Base-by-base conservation (phyloP, 1,139 yeast species). In the Saccharomycopsis crataegensis region DNA sequence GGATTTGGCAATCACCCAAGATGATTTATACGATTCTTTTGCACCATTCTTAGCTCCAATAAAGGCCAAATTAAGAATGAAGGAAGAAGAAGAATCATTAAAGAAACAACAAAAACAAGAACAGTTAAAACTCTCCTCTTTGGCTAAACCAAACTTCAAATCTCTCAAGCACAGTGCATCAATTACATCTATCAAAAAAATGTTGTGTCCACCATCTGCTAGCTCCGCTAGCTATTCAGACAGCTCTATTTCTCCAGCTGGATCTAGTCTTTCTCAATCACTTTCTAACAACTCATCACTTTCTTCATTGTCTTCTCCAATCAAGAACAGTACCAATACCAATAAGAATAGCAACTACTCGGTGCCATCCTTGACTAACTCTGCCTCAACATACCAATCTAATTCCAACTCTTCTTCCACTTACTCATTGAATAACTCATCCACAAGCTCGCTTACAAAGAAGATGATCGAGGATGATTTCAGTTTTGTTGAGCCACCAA, bases 1-100 rank as follows among this genome's bases (percentile, higher is more conserved):
- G 90, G 85, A 86, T 65, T 70, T 84, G 56, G 70, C 75, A 53
- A 80, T 85, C 36, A 67, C 73, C 48, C 78, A 76, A 60, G 73
- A 71, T 17, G 89, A 83, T 59, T 72, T 85, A 67, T 62, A 69
- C 51, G 62, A 60, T 17, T 69, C 68, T 37, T 72, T 80, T 62
- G 68, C 66, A 54, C 67, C 72, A 57, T 79, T 79, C 71, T 70
- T 80, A 61, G 75, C 72, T 38, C 85, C 85, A 49, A 78, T 80
- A 65, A 77, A 73, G 61, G 67, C 68, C 44, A 80, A 77, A 54
- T 65, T 79, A 62, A 66, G 73, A 62, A 72, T 48, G 16, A 56
- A 56, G 31, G 43, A 52, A 38, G 46, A 54, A 34, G 57, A 51
- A 33, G 42, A 66, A 59, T 59, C 70, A 16, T 64, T 50, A n/a